These are phyloP conservation scores for Phytopythium kandeliae DNA, from an alignment of 352 stramenopile genomes.

Conservation along the genomic window DNA sequence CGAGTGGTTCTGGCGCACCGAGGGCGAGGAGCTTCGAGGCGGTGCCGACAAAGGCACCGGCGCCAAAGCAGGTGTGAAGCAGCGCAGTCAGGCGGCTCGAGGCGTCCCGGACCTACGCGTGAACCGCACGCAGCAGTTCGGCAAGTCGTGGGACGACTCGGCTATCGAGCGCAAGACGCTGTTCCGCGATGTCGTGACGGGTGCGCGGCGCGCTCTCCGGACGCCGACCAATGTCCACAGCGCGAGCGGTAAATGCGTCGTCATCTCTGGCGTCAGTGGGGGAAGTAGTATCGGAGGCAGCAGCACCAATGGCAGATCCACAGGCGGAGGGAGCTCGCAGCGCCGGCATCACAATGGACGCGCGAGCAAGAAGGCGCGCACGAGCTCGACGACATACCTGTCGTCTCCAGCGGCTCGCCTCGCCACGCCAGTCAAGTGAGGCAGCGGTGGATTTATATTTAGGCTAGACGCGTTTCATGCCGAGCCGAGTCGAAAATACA, in stretches of 20 bases:
- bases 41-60: conserved; percentile 7
- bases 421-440: conserved; percentile 2
- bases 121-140: conserved; percentile 73
- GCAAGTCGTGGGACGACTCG: conserved; percentile 69
- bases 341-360: background rate
- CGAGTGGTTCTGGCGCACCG: conserved; percentile 75
- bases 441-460: background rate
- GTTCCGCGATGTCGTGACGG: conserved; percentile 46
- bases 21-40: conserved; percentile 11
- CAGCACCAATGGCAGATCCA: background rate
- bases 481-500: background rate
- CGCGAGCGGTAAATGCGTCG: background rate
- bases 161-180: conserved; percentile 77
- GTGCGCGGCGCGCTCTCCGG: conserved; percentile 26
- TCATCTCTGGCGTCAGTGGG: no score
- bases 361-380: conserved; percentile 9
- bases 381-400: conserved; percentile 7
- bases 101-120: conserved; percentile 33
- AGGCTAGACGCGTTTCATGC: conserved; percentile 1
- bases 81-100: conserved; percentile 4
- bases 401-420: conserved; percentile 1
- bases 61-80: conserved; percentile 9
- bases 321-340: background rate
- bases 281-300: no score
- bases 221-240: conserved; percentile 4